Evolutionary conservation across 2,329 filamentous ascomycete genomes (phyloP).

Genomic region (Cryphonectria radicalis): DNA sequence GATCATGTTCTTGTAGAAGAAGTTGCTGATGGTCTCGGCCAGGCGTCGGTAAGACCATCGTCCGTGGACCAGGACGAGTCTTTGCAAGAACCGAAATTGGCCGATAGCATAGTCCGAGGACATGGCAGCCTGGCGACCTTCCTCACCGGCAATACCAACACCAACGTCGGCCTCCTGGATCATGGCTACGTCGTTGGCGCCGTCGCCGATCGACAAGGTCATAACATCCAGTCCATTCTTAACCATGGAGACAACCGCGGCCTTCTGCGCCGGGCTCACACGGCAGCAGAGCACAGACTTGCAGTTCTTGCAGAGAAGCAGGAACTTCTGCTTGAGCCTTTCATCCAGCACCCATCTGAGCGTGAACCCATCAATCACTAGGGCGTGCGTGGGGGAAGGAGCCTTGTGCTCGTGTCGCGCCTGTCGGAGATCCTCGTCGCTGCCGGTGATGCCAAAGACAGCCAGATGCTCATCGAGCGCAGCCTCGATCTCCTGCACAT

Average conservation of each 20-base stretch:
- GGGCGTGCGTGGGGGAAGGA: slow-evolving; percentile 83
- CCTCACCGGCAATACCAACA: slow-evolving; percentile 91
- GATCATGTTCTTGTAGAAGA: slow-evolving; percentile 99
- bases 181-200: slow-evolving; percentile 96
- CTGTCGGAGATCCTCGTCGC: slow-evolving; percentile 78
- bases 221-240: slow-evolving; percentile 95
- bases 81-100: slow-evolving; percentile 86
- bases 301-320: slow-evolving; percentile 95
- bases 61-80: slow-evolving; percentile 86
- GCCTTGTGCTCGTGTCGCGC: slow-evolving; percentile 85
- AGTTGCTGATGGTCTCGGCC: slow-evolving; percentile 93
- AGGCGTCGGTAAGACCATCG: slow-evolving; percentile 95
- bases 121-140: slow-evolving; percentile 93
- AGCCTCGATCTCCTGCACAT: slow-evolving; percentile 64
- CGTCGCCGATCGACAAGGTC: slow-evolving; percentile 91
- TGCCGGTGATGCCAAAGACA: slow-evolving; percentile 79
- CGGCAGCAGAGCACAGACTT: slow-evolving; percentile 95
- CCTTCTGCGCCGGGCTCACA: slow-evolving; percentile 96
- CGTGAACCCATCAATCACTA: slow-evolving; percentile 94
- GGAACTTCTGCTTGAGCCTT: slow-evolving; percentile 83
- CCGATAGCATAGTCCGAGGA: slow-evolving; percentile 95
- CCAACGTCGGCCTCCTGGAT: slow-evolving; percentile 97
- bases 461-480: slow-evolving; percentile 76
- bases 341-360: slow-evolving; percentile 87
- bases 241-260: slow-evolving; percentile 94